Conservation (phyloP, 768 basidiomycete genomes). For the Suillus tomentosus region DNA sequence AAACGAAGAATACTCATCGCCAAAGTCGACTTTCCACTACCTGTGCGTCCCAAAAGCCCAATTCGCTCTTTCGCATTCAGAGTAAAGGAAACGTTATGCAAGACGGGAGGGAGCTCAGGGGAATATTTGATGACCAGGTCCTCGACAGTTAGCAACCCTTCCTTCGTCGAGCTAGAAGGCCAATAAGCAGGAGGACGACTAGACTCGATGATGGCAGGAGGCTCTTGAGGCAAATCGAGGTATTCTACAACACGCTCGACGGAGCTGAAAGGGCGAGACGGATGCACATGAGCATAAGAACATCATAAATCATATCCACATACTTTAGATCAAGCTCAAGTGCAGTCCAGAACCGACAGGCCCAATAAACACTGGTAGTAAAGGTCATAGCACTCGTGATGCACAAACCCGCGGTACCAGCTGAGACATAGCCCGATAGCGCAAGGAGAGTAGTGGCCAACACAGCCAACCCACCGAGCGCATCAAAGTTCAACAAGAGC, state of each 20-base stretch:
- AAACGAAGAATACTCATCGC: constrained; percentile 88
- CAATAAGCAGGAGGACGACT: constrained; percentile 88
- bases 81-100: constrained; percentile 74
- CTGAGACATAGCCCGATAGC: constrained; percentile 57
- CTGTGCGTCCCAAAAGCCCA: constrained; percentile 81
- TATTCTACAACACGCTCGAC: constrained; percentile 94
- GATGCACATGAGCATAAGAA: constrained; percentile 4
- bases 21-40: constrained; percentile 81
- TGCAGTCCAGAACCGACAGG: constrained; percentile 50
- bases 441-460: constrained; percentile 78
- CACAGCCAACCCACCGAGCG: constrained; percentile 71
- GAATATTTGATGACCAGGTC: constrained; percentile 82
- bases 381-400: constrained; percentile 76
- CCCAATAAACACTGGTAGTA: constrained; percentile 53
- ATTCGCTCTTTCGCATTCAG: constrained; percentile 73
- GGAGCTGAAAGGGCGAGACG: constrained; percentile 48
- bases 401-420: constrained; percentile 69
- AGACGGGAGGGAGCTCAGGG: constrained; percentile 79
- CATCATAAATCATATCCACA: constrained; percentile 24
- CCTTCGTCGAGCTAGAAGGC: constrained; percentile 72
- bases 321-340: constrained; percentile 79
- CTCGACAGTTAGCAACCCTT: constrained; percentile 66
- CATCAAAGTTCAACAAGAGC: constrained; percentile 83
- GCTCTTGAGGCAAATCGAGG: constrained; percentile 86
- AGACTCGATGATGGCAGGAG: constrained; percentile 71